phyloP scores from a whole-genome alignment of 164 flowering plant genomes.

The Stephania japonica region DNA sequence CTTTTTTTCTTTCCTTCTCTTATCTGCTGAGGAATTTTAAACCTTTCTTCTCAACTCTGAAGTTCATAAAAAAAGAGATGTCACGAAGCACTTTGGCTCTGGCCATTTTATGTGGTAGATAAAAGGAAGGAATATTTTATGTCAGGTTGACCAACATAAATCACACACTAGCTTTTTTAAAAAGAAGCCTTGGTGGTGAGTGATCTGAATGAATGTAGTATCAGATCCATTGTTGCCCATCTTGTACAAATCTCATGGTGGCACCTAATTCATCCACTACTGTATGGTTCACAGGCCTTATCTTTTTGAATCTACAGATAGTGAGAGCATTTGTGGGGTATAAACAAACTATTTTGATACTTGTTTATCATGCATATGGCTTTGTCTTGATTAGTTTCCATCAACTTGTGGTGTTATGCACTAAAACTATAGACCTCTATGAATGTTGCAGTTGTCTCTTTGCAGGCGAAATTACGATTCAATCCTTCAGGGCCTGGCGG shows the following conservation, averaged over 20 bases:
- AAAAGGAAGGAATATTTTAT: background rate
- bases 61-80: conserved; percentile 18
- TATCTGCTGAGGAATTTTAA: background rate
- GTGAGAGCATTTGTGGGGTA: background rate
- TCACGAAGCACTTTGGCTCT: conserved; percentile 12
- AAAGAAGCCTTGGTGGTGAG: background rate
- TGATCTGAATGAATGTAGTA: background rate
- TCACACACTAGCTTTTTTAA: background rate
- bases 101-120: conserved; percentile 15
- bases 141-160: background rate
- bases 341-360: background rate
- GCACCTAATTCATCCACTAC: background rate
- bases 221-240: background rate
- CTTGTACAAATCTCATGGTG: background rate
- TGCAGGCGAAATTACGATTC: background rate
- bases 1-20: background rate
- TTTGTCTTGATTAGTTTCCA: background rate
- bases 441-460: background rate
- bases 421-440: background rate
- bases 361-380: background rate
- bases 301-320: background rate
- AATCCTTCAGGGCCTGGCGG: background rate
- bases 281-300: background rate
- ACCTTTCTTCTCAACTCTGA: conserved; percentile 8
- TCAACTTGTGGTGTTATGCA: background rate